Conservation (phyloP, 83 land plant species). For the Picea abies region DNA sequence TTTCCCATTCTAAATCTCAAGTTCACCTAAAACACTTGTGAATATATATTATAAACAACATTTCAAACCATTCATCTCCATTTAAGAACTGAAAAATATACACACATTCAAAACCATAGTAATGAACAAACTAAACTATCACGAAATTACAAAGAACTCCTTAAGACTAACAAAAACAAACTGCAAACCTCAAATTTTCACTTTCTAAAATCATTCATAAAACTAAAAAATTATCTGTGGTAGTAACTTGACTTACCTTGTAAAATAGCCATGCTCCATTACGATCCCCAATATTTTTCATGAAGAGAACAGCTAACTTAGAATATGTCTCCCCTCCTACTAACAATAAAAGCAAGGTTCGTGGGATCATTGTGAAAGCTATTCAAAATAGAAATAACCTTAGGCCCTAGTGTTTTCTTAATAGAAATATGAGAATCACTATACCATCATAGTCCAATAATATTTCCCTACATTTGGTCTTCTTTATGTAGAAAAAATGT, state of each 20-base stretch:
- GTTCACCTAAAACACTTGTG: constrained; percentile 45
- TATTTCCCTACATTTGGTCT: constrained; percentile 57
- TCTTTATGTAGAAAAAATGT: constrained; percentile 54
- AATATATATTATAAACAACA: background rate
- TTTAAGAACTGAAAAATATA: too few relatives aligned
- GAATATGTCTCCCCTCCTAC: constrained; percentile 56
- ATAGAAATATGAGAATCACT: constrained; percentile 58
- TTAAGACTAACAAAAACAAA: too few relatives aligned
- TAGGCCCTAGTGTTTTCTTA: constrained; percentile 43
- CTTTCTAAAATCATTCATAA: too few relatives aligned
- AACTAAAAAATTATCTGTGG: too few relatives aligned
- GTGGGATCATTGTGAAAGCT: constrained; percentile 59
- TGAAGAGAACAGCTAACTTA: constrained; percentile 58
- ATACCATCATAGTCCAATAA: constrained; percentile 86
- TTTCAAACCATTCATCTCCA: background rate
- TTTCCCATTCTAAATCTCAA: constrained; percentile 22
- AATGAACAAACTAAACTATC: too few relatives aligned
- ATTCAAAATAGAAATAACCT: constrained; percentile 56
- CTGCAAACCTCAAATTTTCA: too few relatives aligned
- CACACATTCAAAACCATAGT: too few relatives aligned
- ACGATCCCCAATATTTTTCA: constrained; percentile 63
- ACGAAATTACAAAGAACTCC: too few relatives aligned
- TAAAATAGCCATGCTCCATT: constrained; percentile 77
- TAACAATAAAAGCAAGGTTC: constrained; percentile 71
- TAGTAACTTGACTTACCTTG: constrained; percentile 36